A percentile compares a stretch with the other conserved stretches of the same genome.
phyloP scores from a whole-genome alignment of 495 filamentous ascomycete species.

The Aspergillus nanangensis region DNA sequence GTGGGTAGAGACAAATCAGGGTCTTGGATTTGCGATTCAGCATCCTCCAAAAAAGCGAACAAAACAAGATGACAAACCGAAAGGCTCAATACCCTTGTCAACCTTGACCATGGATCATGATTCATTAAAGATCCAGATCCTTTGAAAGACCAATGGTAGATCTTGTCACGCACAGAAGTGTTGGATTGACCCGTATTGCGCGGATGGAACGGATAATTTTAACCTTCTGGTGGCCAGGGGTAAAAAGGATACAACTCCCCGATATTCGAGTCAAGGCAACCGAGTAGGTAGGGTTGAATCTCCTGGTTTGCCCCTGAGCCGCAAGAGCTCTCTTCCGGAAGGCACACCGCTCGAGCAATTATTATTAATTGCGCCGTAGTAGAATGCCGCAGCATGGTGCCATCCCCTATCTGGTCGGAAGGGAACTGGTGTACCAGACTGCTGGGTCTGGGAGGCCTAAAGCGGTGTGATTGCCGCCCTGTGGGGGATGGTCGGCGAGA shows the following conservation, averaged over 20 bases:
- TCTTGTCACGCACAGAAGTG: neutral
- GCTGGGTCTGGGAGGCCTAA: constrained; percentile 22
- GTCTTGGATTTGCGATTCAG: no score
- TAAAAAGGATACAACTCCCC: neutral
- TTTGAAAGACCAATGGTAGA: neutral
- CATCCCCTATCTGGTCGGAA: constrained; percentile 11
- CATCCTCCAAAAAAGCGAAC: neutral
- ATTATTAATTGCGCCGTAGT: neutral
- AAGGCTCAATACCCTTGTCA: neutral
- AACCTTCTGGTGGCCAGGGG: neutral
- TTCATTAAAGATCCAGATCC: neutral
- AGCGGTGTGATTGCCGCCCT: constrained; percentile 18
- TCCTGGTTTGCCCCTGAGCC: neutral
- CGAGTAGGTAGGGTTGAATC: neutral
- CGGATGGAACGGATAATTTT: neutral
- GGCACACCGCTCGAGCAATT: neutral
- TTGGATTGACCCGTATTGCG: neutral
- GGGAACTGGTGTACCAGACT: constrained; percentile 18
- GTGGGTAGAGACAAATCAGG: neutral
- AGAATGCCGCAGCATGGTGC: constrained; percentile 10
- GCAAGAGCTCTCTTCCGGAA: neutral
- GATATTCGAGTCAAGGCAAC: neutral
- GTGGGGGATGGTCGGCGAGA: neutral
- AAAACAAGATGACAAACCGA: neutral
- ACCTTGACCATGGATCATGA: neutral